Evolutionary conservation across 805 yeast species (phyloP).

Genomic region (Candida insectorum): DNA sequence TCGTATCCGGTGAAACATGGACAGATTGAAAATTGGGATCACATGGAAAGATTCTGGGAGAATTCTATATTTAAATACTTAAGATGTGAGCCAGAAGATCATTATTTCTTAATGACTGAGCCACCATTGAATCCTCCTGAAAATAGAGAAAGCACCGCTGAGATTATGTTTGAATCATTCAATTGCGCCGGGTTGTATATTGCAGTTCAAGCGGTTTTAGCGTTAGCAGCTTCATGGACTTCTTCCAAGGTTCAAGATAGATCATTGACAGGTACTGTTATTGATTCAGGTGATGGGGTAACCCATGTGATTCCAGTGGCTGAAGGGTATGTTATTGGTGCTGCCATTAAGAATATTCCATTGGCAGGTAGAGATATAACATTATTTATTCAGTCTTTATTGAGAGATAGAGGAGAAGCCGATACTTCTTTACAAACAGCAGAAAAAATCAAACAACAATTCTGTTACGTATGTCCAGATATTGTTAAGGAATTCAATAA

Average conservation of each 20-base stretch:
- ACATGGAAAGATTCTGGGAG: constrained; percentile 99
- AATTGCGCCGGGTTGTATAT: constrained; percentile 98
- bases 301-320: constrained; percentile 99
- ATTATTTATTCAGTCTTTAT: constrained; percentile 82
- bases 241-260: constrained; percentile 92
- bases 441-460: constrained; percentile 93
- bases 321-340: constrained; percentile 97
- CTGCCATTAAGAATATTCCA: constrained; percentile 95
- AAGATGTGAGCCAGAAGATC: constrained; percentile 98
- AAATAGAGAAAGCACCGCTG: constrained; percentile 97
- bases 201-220: constrained; percentile 98
- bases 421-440: constrained; percentile 95
- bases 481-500: constrained; percentile 94
- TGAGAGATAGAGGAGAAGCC: constrained; percentile 95
- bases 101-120: constrained; percentile 90
- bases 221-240: constrained; percentile 99
- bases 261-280: constrained; percentile 96
- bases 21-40: constrained; percentile 99
- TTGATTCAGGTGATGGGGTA: constrained; percentile 98
- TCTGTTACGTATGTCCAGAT: constrained; percentile 96
- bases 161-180: constrained; percentile 97
- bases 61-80: constrained; percentile 93
- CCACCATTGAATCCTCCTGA: constrained; percentile 99
- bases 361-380: constrained; percentile 99
- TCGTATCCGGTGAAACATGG: constrained; percentile 96